These are phyloP conservation scores for Diplodia scrobiculata DNA, from an alignment of 2,329 filamentous ascomycete species.

Conservation along the genomic window DNA sequence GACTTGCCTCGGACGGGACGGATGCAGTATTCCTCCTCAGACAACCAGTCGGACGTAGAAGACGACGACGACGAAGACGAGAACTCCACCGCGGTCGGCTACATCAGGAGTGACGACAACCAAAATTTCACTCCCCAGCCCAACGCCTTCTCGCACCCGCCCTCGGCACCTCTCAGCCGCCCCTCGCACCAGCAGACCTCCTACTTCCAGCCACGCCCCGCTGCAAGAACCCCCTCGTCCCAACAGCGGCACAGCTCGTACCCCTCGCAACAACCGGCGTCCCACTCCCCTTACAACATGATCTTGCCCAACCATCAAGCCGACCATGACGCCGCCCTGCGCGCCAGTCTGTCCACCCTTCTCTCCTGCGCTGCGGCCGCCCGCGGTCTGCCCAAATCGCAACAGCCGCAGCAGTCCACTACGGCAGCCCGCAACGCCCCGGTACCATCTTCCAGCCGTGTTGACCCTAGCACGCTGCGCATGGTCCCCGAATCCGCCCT, in stretches of 20 bases:
- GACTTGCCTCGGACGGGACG: conserved; percentile 35
- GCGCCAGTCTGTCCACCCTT: conserved; percentile 90
- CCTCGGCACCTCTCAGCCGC: conserved; percentile 63
- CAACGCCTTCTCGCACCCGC: not conserved
- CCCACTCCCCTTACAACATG: conserved; percentile 65
- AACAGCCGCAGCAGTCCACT: conserved; percentile 30
- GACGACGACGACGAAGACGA: conserved; percentile 57
- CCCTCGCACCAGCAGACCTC: not conserved
- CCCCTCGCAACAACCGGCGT: conserved; percentile 46
- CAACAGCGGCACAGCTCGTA: conserved; percentile 46
- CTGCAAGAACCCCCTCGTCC: conserved; percentile 36
- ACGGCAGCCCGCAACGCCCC: not conserved
- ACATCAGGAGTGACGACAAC: conserved; percentile 56
- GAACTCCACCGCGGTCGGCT: conserved; percentile 78
- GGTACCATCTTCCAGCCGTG: conserved; percentile 42
- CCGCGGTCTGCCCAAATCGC: conserved; percentile 70
- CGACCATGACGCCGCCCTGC: conserved; percentile 89
- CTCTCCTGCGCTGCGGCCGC: conserved; percentile 94
- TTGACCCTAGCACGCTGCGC: conserved; percentile 58
- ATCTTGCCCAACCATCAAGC: conserved; percentile 75
- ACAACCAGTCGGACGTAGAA: conserved; percentile 43
- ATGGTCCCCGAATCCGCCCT: conserved; percentile 63
- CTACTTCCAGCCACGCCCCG: conserved; percentile 48
- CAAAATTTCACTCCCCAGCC: conserved; percentile 62
- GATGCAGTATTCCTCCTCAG: conserved; percentile 38